Evolutionary conservation across 2,329 filamentous ascomycete genomes (phyloP).

Genomic region (Colletotrichum endophyticum): DNA sequence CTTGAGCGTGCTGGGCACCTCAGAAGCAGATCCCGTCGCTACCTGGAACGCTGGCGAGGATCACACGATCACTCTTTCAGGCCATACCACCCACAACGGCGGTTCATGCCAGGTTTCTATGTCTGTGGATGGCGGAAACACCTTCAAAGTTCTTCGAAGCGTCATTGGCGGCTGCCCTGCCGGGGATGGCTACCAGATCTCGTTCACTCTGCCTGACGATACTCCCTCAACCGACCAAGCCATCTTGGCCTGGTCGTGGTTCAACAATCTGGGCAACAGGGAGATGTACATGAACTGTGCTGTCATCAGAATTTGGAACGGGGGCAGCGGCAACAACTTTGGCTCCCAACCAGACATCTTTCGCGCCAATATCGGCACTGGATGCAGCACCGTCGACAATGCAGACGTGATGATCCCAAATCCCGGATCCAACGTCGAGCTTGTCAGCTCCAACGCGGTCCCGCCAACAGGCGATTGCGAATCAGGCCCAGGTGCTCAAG

Average conservation of each 20-base stretch:
- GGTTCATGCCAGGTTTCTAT: conserved; percentile 69
- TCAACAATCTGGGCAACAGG: conserved; percentile 66
- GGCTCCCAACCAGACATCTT: conserved; percentile 67
- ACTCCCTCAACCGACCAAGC: conserved; percentile 52
- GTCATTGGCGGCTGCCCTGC: conserved; percentile 40
- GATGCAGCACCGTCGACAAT: conserved; percentile 55
- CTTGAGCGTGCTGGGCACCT: conserved; percentile 26
- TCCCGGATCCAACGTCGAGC: conserved; percentile 58
- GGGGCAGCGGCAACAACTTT: not conserved
- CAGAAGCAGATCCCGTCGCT: conserved; percentile 46
- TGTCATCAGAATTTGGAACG: conserved; percentile 52
- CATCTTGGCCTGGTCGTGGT: conserved; percentile 68
- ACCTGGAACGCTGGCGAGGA: conserved; percentile 56
- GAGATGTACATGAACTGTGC: conserved; percentile 78
- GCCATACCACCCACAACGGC: conserved; percentile 58
- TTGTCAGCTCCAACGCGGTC: conserved; percentile 22
- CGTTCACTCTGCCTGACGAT: conserved; percentile 46
- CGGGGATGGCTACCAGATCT: conserved; percentile 27
- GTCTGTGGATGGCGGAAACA: conserved; percentile 64
- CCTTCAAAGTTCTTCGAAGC: conserved; percentile 57
- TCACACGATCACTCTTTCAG: conserved; percentile 59
- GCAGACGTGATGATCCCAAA: conserved; percentile 65
- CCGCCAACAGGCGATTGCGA: not conserved
- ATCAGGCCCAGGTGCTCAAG: not conserved
- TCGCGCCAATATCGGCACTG: conserved; percentile 63